Evolutionary conservation across 331 rosid species (phyloP), one percentile per base, ranked within the genome.

Genomic region (Arachis monticola): DNA sequence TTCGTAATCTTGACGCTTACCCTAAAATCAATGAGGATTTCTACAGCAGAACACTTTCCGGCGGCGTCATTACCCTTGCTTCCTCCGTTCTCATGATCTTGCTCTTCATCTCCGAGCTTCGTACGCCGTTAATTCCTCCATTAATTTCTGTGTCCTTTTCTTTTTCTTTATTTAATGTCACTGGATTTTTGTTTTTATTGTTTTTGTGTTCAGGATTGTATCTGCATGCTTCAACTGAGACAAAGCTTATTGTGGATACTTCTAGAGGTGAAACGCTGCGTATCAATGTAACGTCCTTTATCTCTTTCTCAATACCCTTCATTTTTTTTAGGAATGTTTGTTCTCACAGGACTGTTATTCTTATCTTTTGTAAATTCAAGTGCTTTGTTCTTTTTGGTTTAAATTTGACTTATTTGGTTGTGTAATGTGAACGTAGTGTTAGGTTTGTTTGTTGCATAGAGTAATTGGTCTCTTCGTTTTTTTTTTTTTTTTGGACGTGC

Each of bases 1-100:
- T 93, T 62, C 96, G 98, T 22, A 93, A 72, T 73, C 81, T 93
- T 65, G 98, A 93, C 30, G 98, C 97, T 1, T 91, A 93, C 72
- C 98, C 98, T 30, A 93, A 93, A 88, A 91, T 93, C 80, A 93
- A 93, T 60, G 97, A 93, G 63, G 98, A 93, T 80, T 93, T 93
- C 87, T 93, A 93, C 79, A 87, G 93, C 82, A 92, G 98, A 9
- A 91, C 98, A 2, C 96, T 93, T 67, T 93, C 97, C 64, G 98
- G 98, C 8, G 98, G 98, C 68, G 83, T 93, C 42, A 93, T 93
- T 77, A 93, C 98, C 10, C 78, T 93, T 51, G 91, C 85, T 42
- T 93, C 98, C 76, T 89, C 98, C 74, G 31, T 93, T 41, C 80
- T 92, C 71, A 92, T 92, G 98, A 53, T 90, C 51, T 62, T 92